Conservation (phyloP, 768 basidiomycete genomes). For the Lyophyllum shimeji region DNA sequence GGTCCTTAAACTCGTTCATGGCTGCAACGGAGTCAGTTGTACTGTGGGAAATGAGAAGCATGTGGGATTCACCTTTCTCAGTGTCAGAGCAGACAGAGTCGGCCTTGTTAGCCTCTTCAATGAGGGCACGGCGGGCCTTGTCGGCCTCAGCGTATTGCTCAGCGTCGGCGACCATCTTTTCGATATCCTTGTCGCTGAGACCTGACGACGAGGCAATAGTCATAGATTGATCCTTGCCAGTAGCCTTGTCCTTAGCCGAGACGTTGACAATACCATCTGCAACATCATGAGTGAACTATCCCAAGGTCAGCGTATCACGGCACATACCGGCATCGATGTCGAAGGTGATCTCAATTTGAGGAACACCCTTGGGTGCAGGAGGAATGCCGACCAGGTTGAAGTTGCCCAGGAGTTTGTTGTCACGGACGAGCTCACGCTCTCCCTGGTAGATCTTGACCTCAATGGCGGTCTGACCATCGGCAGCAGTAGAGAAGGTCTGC, state of each 20-base stretch:
- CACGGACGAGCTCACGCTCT: conserved; percentile 96
- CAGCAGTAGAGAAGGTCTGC: conserved; percentile 97
- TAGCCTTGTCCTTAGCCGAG: conserved; percentile 92
- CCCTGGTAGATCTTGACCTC: conserved; percentile 99
- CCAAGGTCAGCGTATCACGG: background rate
- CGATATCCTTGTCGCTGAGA: conserved; percentile 94
- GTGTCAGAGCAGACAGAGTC: conserved; percentile 94
- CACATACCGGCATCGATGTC: conserved; percentile 91
- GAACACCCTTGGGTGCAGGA: conserved; percentile 78
- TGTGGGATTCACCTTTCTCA: conserved; percentile 74
- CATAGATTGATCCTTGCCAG: conserved; percentile 89
- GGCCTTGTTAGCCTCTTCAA: conserved; percentile 96
- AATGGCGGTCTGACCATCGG: conserved; percentile 98
- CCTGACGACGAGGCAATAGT: conserved; percentile 98
- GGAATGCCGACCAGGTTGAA: conserved; percentile 99
- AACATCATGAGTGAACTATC: conserved; percentile 6
- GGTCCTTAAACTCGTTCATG: conserved; percentile 97
- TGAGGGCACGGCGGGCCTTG: conserved; percentile 81
- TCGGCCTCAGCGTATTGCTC: conserved; percentile 94
- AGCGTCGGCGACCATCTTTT: conserved; percentile 93
- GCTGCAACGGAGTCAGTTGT: conserved; percentile 40
- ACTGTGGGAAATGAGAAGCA: background rate
- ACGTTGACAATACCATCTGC: conserved; percentile 96
- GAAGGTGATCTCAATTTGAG: conserved; percentile 88
- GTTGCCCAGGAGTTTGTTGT: conserved; percentile 98